A percentile compares a stretch with the other conserved stretches of the same genome.
Evolutionary conservation across 2,329 filamentous ascomycete species (phyloP).

Genomic region (Amphichorda felina): DNA sequence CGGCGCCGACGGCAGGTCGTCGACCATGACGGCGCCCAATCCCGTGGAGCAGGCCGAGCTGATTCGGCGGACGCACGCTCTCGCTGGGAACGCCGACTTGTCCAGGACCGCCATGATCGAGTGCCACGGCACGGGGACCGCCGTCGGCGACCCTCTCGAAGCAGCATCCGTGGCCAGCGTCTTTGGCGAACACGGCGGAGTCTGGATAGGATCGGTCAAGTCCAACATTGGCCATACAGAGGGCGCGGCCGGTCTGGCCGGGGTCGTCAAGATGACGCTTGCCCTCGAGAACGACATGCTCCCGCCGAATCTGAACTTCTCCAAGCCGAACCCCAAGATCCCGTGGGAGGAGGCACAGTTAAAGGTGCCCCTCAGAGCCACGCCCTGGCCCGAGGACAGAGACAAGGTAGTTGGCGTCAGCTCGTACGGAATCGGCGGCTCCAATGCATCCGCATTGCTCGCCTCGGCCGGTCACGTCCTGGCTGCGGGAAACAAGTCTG

Average conservation of each 20-base stretch:
- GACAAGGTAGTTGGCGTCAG: conserved; percentile 8
- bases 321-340: conserved; percentile 12
- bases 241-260: conserved; percentile 13
- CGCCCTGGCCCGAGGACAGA: conserved; percentile 4
- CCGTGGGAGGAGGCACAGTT: conserved; percentile 8
- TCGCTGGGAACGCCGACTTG: conserved; percentile 9
- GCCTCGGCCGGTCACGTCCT: conserved; percentile 9
- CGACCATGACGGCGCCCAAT: conserved; percentile 40
- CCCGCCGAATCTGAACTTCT: conserved; percentile 12
- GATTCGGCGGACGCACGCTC: conserved; percentile 11
- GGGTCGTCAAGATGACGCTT: conserved; percentile 13
- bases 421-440: conserved; percentile 28
- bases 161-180: conserved; percentile 17
- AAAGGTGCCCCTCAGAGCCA: conserved; percentile 6
- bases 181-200: conserved; percentile 12
- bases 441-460: conserved; percentile 27
- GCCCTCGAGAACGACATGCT: conserved; percentile 14
- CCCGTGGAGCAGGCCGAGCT: conserved; percentile 25
- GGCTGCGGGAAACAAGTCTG: too few relatives aligned
- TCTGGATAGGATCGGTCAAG: conserved; percentile 27
- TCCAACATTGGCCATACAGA: conserved; percentile 15
- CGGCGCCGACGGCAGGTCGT: conserved; percentile 35
- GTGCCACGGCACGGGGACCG: conserved; percentile 17
- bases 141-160: conserved; percentile 15
- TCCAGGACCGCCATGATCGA: conserved; percentile 16